These are phyloP conservation scores for Paulownia fortunei DNA, from an alignment of 257 asterid species.

Conservation along the genomic window DNA sequence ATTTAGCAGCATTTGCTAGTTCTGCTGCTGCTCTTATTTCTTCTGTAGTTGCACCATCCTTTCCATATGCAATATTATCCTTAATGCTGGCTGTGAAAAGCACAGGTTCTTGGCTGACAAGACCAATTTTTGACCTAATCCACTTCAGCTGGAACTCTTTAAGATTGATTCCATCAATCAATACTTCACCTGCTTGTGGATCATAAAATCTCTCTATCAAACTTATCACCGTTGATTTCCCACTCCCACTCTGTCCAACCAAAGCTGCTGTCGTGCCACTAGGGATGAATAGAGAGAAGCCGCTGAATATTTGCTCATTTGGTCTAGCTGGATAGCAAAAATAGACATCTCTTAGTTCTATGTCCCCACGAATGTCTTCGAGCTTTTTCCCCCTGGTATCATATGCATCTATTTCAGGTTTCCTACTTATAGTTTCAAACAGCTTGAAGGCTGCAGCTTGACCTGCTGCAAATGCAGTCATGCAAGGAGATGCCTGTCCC, in stretches of 20 bases:
- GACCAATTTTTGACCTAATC: constrained; percentile 75
- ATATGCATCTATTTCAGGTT: constrained; percentile 64
- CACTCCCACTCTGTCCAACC: constrained; percentile 90
- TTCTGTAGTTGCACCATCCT: constrained; percentile 62
- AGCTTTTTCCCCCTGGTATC: constrained; percentile 50
- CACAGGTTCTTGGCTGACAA: constrained; percentile 87
- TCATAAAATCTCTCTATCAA: constrained; percentile 82
- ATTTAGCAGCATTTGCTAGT: constrained; percentile 75
- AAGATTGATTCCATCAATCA: constrained; percentile 64
- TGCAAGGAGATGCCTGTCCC: constrained; percentile 75
- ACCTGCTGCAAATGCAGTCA: constrained; percentile 73
- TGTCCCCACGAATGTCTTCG: constrained; percentile 63
- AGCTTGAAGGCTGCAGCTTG: constrained; percentile 79
- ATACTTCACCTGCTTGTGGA: constrained; percentile 67
- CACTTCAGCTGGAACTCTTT: constrained; percentile 69
- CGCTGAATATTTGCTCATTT: constrained; percentile 61
- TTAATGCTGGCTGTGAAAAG: constrained; percentile 70
- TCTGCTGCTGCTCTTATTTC: constrained; percentile 70
- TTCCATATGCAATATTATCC: constrained; percentile 77
- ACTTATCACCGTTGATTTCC: constrained; percentile 76
- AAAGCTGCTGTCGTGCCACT: constrained; percentile 70
- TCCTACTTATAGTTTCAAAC: constrained; percentile 66
- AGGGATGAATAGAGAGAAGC: constrained; percentile 59
- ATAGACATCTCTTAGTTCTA: constrained; percentile 55
- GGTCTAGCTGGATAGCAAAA: constrained; percentile 75